phyloP scores from a whole-genome alignment of 176 grass and related monocot species.

The Saccharum spontaneum region DNA sequence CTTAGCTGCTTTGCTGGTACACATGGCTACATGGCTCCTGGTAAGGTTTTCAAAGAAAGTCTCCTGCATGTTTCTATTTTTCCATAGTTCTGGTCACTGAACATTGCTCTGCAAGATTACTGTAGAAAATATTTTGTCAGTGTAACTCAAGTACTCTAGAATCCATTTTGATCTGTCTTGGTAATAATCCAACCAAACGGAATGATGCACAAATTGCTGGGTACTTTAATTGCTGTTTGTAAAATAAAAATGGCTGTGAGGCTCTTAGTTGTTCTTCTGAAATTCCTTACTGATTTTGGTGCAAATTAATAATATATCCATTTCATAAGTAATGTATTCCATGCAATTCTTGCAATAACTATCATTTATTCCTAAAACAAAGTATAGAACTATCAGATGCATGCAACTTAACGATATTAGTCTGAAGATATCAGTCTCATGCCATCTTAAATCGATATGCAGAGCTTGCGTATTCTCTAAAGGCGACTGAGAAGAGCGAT shows the following conservation, averaged over 20 bases:
- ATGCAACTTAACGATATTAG: not conserved
- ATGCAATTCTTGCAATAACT: not conserved
- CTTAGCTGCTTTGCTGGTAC: slow-evolving; percentile 71
- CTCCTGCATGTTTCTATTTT: not conserved
- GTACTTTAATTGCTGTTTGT: not conserved
- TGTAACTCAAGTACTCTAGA: not conserved
- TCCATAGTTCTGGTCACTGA: not conserved
- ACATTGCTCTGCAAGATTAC: not conserved
- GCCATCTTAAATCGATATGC: slow-evolving; percentile 27
- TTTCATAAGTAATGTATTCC: not conserved
- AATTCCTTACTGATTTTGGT: not conserved
- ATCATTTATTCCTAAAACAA: not conserved
- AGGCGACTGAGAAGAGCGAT: slow-evolving; percentile 58
- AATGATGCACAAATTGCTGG: not conserved
- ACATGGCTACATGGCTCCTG: slow-evolving; percentile 75
- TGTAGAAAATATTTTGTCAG: not conserved
- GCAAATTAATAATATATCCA: not conserved
- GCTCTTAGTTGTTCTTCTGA: not conserved
- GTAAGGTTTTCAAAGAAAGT: slow-evolving; percentile 37
- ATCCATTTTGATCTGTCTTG: not conserved
- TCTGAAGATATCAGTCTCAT: slow-evolving; percentile 27
- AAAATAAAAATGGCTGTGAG: not conserved
- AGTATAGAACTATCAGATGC: slow-evolving; percentile 5
- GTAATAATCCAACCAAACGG: not conserved
- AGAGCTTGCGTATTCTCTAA: slow-evolving; percentile 72